phyloP scores from a whole-genome alignment of 495 filamentous ascomycete genomes.

The Neurospora pannonica region DNA sequence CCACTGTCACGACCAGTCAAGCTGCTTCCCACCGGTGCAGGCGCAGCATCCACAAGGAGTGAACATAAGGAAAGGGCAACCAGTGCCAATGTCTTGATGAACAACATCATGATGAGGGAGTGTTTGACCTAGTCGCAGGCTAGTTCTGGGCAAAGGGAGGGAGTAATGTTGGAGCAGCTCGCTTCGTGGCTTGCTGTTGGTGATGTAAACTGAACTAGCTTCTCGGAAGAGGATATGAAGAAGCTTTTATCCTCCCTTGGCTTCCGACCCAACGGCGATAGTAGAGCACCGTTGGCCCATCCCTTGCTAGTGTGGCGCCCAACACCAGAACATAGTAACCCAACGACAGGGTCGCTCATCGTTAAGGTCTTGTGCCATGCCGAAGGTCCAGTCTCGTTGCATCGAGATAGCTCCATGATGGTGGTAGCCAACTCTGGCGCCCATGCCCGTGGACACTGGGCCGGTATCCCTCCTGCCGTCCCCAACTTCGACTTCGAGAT shows the following conservation, averaged over 20 bases:
- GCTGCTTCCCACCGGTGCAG: neutral
- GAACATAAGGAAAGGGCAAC: constrained; percentile 12
- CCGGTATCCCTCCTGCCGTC: neutral
- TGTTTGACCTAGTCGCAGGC: neutral
- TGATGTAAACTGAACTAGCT: neutral
- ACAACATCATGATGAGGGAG: neutral
- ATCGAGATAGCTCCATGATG: neutral
- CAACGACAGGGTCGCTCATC: neutral
- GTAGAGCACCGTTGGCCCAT: neutral
- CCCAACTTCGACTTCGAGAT: neutral
- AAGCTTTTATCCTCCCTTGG: neutral
- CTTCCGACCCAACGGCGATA: neutral
- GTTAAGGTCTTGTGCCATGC: neutral
- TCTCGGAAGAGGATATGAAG: neutral
- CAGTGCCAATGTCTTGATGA: constrained; percentile 5
- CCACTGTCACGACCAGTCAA: neutral
- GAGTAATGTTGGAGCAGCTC: neutral
- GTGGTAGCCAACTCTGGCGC: neutral
- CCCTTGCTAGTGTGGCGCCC: neutral
- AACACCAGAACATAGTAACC: neutral
- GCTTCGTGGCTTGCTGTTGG: neutral
- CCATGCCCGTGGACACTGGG: neutral
- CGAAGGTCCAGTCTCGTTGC: neutral
- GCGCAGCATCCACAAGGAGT: constrained; percentile 1
- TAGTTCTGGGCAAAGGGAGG: neutral